Evolutionary conservation across 2,329 filamentous ascomycete genomes (phyloP), one percentile per base, ranked within the genome.

Genomic region (Verticillium klebahnii): DNA sequence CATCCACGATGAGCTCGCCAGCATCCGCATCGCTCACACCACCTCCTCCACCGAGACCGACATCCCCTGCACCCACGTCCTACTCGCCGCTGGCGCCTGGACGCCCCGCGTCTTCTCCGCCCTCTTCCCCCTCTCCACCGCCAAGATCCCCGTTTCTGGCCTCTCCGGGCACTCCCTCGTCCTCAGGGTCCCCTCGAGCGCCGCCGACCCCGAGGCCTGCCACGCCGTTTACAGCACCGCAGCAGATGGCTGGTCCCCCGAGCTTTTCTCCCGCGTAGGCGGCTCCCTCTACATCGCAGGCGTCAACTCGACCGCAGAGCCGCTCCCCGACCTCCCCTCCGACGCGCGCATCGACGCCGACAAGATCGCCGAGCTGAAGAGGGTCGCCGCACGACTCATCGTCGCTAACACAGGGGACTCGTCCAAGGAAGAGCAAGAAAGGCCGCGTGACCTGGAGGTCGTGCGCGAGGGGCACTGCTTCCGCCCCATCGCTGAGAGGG

Each of bases 211-310:
- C n/a, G 78, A 82, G 59, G 77, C 78, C 2, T 89, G 86, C 70
- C 87, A 92, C 71, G 87, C 90, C 1, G 74, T 94, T 2, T 93
- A 91, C 69, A 86, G 86, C 2, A 84, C 83, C 3, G 80, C 85
- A 61, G 77, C 75, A 0, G 75, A 75, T 2, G 81, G 80, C 0
- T 92, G 89, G 73, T 86, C 85, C 2, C 89, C 90, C 0, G 91
- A 93, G 72, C 78, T 91, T 12, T 92, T 91, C 72, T 86, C 86
- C 1, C 80, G 91, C 12, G 69, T 83, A 4, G 85, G 85, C 9
- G 88, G 86, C 1, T 84, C 91, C 61, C 84, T 94, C 23, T 94
- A 91, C 72, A 76, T 94, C 37, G 89, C 88, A 0, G 91, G 91
- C 0, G 71, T 93, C 40, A 93, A 94, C 70, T 85, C 82, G 39